Conservation (phyloP, 108 stramenopile genomes). For the Cyclotella distinguenda region DNA sequence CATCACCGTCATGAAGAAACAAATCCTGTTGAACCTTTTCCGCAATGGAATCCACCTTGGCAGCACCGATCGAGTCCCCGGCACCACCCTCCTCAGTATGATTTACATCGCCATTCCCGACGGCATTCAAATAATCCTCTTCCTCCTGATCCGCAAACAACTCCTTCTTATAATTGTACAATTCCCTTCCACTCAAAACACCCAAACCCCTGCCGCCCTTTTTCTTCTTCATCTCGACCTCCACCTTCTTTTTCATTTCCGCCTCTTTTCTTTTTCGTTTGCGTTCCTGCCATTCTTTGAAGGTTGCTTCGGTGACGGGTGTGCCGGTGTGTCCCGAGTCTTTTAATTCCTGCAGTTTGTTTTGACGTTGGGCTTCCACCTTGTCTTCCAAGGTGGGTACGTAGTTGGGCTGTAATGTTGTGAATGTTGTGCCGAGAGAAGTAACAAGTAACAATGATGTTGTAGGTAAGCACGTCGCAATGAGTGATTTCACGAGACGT, state of each 20-base stretch:
- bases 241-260: conserved; percentile 75
- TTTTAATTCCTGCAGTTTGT: conserved; percentile 79
- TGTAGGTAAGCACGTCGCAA: background rate
- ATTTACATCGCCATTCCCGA: conserved; percentile 10
- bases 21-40: conserved; percentile 72
- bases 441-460: background rate
- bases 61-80: background rate
- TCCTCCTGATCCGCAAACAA: conserved; percentile 74
- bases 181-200: conserved; percentile 76
- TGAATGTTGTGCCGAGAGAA: no score
- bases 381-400: conserved; percentile 88
- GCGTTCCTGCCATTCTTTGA: conserved; percentile 81
- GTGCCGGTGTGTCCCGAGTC: conserved; percentile 69
- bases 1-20: conserved; percentile 84
- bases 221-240: conserved; percentile 87
- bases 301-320: conserved; percentile 79
- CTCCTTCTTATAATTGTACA: conserved; percentile 86
- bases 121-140: conserved; percentile 38
- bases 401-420: conserved; percentile 74
- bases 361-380: conserved; percentile 84
- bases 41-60: conserved; percentile 58
- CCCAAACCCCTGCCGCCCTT: conserved; percentile 90
- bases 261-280: conserved; percentile 80
- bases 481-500: background rate
- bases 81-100: conserved; percentile 6